Conservation (phyloP, 2,329 filamentous ascomycete species). For the Alternaria solani region DNA sequence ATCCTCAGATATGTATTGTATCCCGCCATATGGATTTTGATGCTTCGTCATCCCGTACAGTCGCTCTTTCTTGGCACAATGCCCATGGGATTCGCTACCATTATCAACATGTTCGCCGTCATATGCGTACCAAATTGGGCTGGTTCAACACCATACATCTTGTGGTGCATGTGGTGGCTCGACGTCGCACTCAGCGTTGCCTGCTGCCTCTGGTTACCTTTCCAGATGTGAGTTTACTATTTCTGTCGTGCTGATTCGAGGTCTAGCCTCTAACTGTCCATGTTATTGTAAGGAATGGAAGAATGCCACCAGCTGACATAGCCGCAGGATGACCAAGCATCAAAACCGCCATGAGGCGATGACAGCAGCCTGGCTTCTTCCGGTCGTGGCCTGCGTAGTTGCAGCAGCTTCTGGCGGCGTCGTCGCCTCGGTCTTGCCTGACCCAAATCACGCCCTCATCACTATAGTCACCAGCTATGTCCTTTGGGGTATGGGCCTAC, state of each 20-base stretch:
- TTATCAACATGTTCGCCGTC: conserved; percentile 71
- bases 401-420: conserved; percentile 69
- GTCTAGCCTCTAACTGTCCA: neutral
- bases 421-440: conserved; percentile 65
- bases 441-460: conserved; percentile 63
- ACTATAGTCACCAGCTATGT: conserved; percentile 71
- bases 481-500: conserved; percentile 71
- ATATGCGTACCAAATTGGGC: conserved; percentile 68
- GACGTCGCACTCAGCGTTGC: conserved; percentile 55
- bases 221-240: conserved; percentile 32
- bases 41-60: conserved; percentile 72
- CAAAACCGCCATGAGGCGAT: conserved; percentile 53
- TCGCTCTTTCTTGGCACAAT: conserved; percentile 72
- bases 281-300: no score
- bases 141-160: conserved; percentile 55
- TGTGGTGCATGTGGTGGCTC: conserved; percentile 60
- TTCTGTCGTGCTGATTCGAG: neutral
- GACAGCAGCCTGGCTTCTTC: conserved; percentile 71
- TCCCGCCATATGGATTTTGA: conserved; percentile 70
- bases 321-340: conserved; percentile 39
- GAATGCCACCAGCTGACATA: neutral
- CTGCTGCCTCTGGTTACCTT: conserved; percentile 47
- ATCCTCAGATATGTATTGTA: conserved; percentile 69
- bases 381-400: conserved; percentile 71
- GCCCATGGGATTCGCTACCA: conserved; percentile 73